phyloP scores from a whole-genome alignment of 2,329 filamentous ascomycete genomes.

The Sphaerulina vaccinii region DNA sequence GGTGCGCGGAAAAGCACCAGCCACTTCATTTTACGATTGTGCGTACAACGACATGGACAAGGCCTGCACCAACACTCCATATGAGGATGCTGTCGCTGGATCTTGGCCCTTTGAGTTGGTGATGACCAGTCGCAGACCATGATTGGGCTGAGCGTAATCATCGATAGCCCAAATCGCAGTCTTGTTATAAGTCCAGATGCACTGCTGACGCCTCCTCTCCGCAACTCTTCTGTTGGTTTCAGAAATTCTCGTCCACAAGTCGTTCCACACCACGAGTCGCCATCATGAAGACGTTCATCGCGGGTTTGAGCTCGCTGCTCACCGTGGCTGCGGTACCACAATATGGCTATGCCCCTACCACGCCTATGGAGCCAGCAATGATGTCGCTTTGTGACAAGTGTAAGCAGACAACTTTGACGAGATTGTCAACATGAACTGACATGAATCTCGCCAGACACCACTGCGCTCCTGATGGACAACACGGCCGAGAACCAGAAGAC shows the following conservation, averaged over 20 bases:
- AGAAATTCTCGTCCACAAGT: neutral
- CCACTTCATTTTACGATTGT: too few species aligned
- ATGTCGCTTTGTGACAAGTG: slow-evolving; percentile 9
- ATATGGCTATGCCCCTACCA: neutral
- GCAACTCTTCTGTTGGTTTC: too few species aligned
- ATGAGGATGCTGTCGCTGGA: neutral
- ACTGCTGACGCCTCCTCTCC: neutral
- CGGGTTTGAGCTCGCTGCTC: slow-evolving; percentile 3
- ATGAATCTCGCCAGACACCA: slow-evolving; percentile 46
- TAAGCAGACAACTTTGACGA: neutral
- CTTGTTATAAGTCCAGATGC: too few species aligned
- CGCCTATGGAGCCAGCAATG: neutral
- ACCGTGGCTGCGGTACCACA: neutral
- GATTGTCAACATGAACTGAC: neutral
- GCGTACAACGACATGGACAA: too few species aligned
- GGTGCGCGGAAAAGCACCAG: too few species aligned
- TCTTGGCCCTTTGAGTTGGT: neutral
- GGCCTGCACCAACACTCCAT: too few species aligned
- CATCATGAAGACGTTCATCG: neutral
- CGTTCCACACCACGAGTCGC: neutral
- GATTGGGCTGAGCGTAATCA: too few species aligned
- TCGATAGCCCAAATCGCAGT: too few species aligned
- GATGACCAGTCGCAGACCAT: too few species aligned
- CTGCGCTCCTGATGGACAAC: slow-evolving; percentile 57
- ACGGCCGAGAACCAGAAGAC: slow-evolving; percentile 58